Evolutionary conservation across 352 stramenopile genomes (phyloP).

Genomic region (Peronosclerospora sorghi): DNA sequence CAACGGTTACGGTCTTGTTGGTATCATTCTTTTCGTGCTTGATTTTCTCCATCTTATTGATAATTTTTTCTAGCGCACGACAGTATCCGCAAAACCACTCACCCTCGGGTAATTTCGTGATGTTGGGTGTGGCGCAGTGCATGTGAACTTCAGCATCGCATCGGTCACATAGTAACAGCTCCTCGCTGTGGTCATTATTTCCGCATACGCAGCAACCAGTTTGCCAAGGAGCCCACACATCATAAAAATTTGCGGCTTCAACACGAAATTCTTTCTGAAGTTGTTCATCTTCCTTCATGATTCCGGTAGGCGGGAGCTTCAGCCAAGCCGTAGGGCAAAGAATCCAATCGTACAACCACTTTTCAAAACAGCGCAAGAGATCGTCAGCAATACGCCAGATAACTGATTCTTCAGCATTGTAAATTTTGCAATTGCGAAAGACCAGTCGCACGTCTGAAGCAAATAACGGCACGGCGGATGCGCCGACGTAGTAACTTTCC

Average conservation of each 20-base stretch:
- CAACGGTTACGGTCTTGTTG: constrained; percentile 2
- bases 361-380: constrained; percentile 70
- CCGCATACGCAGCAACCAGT: constrained; percentile 67
- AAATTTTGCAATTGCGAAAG: constrained; percentile 81
- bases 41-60: constrained; percentile 19
- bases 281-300: constrained; percentile 31
- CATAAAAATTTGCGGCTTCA: constrained; percentile 51
- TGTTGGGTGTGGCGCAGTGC: constrained; percentile 58
- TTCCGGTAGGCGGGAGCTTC: constrained; percentile 43
- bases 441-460: constrained; percentile 75
- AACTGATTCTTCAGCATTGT: constrained; percentile 72
- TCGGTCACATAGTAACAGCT: constrained; percentile 76
- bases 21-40: constrained; percentile 6
- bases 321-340: constrained; percentile 69
- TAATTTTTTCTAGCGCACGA: constrained; percentile 38
- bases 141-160: constrained; percentile 85
- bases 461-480: constrained; percentile 63
- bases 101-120: constrained; percentile 58
- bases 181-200: constrained; percentile 62
- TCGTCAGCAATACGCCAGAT: constrained; percentile 70
- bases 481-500: constrained; percentile 78
- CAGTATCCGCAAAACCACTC: constrained; percentile 83
- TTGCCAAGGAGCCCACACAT: constrained; percentile 69
- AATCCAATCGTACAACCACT: constrained; percentile 83
- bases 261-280: constrained; percentile 51